These are phyloP conservation scores for Boletales sp. DNA, from an alignment of 768 basidiomycete genomes.

Conservation along the genomic window DNA sequence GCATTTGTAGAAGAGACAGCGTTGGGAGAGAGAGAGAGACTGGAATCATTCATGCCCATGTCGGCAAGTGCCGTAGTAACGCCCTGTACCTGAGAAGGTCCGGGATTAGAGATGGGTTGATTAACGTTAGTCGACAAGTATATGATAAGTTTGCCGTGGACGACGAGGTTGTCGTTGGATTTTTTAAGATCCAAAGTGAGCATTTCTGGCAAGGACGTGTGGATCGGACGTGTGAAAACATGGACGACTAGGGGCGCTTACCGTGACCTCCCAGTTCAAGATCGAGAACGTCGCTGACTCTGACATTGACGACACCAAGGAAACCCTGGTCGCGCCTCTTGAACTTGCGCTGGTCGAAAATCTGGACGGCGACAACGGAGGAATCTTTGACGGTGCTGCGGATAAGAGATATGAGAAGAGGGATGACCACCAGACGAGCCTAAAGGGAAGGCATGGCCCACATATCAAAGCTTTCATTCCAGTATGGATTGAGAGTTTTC, in stretches of 20 bases:
- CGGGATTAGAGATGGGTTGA: conserved; percentile 81
- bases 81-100: conserved; percentile 67
- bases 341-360: conserved; percentile 99
- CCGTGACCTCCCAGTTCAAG: conserved; percentile 92
- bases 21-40: conserved; percentile 52
- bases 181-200: conserved; percentile 95
- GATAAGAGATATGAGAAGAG: conserved; percentile 8
- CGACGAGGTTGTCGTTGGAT: conserved; percentile 97
- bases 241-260: conserved; percentile 38
- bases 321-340: conserved; percentile 98
- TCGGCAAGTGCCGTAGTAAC: conserved; percentile 57
- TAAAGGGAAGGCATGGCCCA: conserved; percentile 34
- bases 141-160: conserved; percentile 96
- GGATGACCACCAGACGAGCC: not conserved
- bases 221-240: not conserved
- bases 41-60: conserved; percentile 59
- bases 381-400: conserved; percentile 90
- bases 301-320: conserved; percentile 93
- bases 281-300: conserved; percentile 87
- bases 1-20: conserved; percentile 33
- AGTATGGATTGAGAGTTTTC: conserved; percentile 92
- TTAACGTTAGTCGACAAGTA: conserved; percentile 91
- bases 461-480: conserved; percentile 99
- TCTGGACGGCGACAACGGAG: conserved; percentile 97
- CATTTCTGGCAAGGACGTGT: conserved; percentile 62